Evolutionary conservation across 805 yeast genomes (phyloP), one percentile per base, ranked within the genome.

Genomic region (Wickerhamiella spandovensis): DNA sequence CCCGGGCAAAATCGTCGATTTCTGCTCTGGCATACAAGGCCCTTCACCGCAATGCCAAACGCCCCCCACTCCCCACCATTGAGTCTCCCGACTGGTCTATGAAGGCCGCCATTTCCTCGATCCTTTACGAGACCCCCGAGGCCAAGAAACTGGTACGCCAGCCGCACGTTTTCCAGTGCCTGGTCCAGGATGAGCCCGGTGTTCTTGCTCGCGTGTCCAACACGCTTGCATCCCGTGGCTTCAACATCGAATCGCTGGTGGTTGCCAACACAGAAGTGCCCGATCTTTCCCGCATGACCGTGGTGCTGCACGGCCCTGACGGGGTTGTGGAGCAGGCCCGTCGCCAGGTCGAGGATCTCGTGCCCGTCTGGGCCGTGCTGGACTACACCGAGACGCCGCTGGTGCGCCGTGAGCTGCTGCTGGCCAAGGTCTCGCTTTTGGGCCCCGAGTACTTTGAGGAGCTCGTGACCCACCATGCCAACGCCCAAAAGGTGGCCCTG

Each of bases 371-470:
- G 71, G 98, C 97, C 4, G 98, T 92, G 38, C 74, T 92, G 65
- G 96, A 92, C 69, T 92, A 92, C 72, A 76, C 95, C 48, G 78
- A 85, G 61, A 80, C 95, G 23, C 86, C 90, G 63, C 85, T 88
- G 61, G 86, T 92, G 66, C 79, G 81, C 66, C 79, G 98, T 67
- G 98, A 92, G 72, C 75, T 92, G 61, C 73, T 92, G 51, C 73
- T 92, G 62, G 95, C 95, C 32, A 81, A 96, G 72, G 82, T 92
- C 46, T 88, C 97, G 7, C 73, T 92, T 54, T 73, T 92, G 60
- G 98, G 98, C 41, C 95, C 97, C n/a, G 98, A 92, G 71, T 92
- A 89, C 72, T 92, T 92, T 71, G 94, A 89, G 66, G 97, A 90
- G 61, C 76, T 92, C 58, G 78, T 90, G 58, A 85, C 89, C 43